Conservation (phyloP, 2,329 filamentous ascomycete species). For the Ophiostoma triangulosporum region DNA sequence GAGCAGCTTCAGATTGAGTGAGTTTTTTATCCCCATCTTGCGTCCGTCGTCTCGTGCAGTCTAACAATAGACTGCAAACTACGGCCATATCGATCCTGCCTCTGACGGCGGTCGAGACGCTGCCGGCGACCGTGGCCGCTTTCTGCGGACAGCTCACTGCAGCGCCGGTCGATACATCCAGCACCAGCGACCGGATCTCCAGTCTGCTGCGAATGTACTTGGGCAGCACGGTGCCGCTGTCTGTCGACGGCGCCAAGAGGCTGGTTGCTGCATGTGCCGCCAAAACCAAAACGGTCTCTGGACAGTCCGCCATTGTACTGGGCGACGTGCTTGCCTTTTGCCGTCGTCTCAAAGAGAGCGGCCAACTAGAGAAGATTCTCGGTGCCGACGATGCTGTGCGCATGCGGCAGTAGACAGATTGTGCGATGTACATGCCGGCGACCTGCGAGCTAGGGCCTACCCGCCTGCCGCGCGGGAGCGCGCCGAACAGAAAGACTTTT, state of each 20-base stretch:
- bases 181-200: neutral
- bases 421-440: neutral
- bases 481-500: neutral
- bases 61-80: neutral
- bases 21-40: neutral
- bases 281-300: neutral
- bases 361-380: neutral
- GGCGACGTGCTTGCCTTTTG: neutral
- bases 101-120: slow-evolving; percentile 22
- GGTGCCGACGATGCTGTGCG: neutral
- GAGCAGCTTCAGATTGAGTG: neutral
- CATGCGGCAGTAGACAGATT: neutral
- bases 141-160: slow-evolving; percentile 22
- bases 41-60: too few relatives aligned
- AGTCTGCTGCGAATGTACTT: slow-evolving; percentile 3
- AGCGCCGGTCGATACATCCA: neutral
- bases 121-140: slow-evolving; percentile 25
- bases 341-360: neutral
- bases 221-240: neutral
- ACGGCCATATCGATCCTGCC: slow-evolving; percentile 16
- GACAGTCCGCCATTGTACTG: neutral
- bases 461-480: neutral
- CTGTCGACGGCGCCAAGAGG: neutral
- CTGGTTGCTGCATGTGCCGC: neutral
- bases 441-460: neutral